Evolutionary conservation across 768 basidiomycete species (phyloP).

Genomic region (Lentinula guzmanii): DNA sequence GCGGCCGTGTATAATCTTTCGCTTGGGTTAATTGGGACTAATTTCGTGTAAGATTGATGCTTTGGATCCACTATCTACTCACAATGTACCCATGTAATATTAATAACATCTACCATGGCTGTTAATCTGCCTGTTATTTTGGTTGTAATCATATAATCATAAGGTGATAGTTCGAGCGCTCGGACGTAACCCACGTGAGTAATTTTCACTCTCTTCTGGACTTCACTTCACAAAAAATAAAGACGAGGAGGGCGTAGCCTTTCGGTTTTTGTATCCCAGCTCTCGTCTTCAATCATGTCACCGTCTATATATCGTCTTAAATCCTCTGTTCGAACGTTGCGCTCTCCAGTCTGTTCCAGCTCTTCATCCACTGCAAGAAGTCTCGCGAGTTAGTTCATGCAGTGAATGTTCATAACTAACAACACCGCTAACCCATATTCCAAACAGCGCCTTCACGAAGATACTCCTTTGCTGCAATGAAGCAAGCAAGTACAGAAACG

Average conservation of each 20-base stretch:
- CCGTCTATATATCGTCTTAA: background rate
- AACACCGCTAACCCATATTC: background rate
- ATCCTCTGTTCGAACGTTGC: background rate
- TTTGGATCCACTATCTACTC: background rate
- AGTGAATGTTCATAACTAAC: background rate
- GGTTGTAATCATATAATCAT: no score
- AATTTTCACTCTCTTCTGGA: background rate
- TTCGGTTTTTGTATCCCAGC: background rate
- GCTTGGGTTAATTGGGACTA: background rate
- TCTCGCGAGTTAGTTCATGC: background rate
- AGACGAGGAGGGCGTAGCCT: background rate
- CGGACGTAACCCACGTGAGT: background rate
- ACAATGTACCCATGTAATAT: background rate
- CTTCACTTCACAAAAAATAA: background rate
- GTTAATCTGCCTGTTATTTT: no score
- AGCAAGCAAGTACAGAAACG: background rate
- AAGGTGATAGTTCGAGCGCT: no score
- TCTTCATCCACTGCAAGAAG: background rate
- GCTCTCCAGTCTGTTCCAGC: background rate
- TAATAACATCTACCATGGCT: background rate
- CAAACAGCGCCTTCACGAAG: background rate
- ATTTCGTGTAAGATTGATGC: background rate
- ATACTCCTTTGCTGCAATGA: constrained; percentile 2
- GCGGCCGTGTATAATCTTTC: background rate
- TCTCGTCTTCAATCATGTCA: background rate